Percentiles rank a stretch among this genome's conserved stretches.
Evolutionary conservation across 371 early-diverging fungal species (phyloP).

Genomic region (Mucor indicus): DNA sequence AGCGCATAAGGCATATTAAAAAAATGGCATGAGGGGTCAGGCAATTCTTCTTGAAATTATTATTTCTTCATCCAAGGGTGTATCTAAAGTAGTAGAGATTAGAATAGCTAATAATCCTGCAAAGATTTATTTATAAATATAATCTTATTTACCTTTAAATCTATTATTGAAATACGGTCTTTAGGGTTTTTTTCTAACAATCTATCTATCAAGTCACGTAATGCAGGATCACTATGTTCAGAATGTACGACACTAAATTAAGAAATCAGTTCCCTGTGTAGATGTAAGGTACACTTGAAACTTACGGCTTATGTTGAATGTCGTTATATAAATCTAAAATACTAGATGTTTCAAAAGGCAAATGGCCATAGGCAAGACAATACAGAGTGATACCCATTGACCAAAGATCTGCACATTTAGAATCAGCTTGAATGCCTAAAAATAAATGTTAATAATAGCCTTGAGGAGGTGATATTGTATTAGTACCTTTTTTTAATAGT

Average conservation of each 20-base stretch:
- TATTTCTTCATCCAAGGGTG: too few species aligned
- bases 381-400: conserved; percentile 30
- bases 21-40: too few species aligned
- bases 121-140: too few species aligned
- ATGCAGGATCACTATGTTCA: conserved; percentile 4
- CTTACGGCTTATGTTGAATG: conserved; percentile 14
- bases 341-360: conserved; percentile 18
- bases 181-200: conserved; percentile 24
- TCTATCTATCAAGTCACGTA: conserved; percentile 19
- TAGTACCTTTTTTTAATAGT: conserved; percentile 19
- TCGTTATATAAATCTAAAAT: conserved; percentile 15
- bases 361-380: conserved; percentile 21
- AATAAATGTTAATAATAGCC: too few species aligned
- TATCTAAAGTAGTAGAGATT: too few species aligned
- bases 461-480: too few species aligned
- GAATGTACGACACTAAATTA: conserved; percentile 12
- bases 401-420: conserved; percentile 22
- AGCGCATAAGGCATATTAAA: too few species aligned
- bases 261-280: too few species aligned
- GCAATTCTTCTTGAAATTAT: too few species aligned
- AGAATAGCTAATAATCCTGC: too few species aligned
- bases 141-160: conserved; percentile 26
- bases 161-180: conserved; percentile 23
- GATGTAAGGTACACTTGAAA: not conserved
- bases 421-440: too few species aligned